Evolutionary conservation across 1,284 basidiomycete genomes (phyloP).

Genomic region (Pseudozyma sp.): DNA sequence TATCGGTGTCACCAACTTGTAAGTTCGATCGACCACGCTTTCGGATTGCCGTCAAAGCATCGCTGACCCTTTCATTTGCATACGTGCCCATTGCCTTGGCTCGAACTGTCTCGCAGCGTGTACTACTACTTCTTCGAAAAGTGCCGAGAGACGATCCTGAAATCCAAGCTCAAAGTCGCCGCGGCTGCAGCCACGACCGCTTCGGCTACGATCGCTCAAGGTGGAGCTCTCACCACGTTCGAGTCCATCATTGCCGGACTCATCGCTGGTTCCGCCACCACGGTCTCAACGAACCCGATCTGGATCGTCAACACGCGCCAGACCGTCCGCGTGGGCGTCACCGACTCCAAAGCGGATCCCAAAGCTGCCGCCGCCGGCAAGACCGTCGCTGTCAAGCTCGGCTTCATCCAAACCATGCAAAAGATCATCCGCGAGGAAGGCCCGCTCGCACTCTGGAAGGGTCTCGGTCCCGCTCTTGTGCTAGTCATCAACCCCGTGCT

Average conservation of each 20-base stretch:
- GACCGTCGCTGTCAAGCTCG: slow-evolving; percentile 42
- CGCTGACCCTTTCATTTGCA: background rate
- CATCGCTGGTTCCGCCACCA: slow-evolving; percentile 90
- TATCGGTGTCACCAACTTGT: slow-evolving; percentile 91
- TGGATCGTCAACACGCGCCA: slow-evolving; percentile 79
- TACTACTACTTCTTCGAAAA: slow-evolving; percentile 70
- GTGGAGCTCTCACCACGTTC: slow-evolving; percentile 76
- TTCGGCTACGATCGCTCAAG: slow-evolving; percentile 60
- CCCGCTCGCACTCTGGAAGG: slow-evolving; percentile 85
- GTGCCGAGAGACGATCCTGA: slow-evolving; percentile 65
- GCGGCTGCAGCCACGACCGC: slow-evolving; percentile 69
- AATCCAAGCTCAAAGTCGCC: slow-evolving; percentile 69
- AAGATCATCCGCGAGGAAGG: slow-evolving; percentile 84
- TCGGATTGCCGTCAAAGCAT: no score
- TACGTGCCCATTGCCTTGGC: background rate
- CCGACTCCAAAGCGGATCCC: slow-evolving; percentile 28
- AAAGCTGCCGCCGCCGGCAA: slow-evolving; percentile 21
- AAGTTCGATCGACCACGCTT: slow-evolving; percentile 14
- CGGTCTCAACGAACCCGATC: slow-evolving; percentile 90
- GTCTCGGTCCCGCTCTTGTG: slow-evolving; percentile 92
- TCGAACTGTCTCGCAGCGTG: slow-evolving; percentile 52
- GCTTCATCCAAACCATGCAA: slow-evolving; percentile 75
- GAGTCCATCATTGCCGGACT: slow-evolving; percentile 92
- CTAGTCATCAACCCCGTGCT: slow-evolving; percentile 96
- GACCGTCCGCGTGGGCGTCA: slow-evolving; percentile 67